A percentile compares a stretch with the other conserved stretches of the same genome.
These are phyloP conservation scores for Paraglomus occultum DNA, from an alignment of 192 early-diverging fungal genomes.

Conservation along the genomic window DNA sequence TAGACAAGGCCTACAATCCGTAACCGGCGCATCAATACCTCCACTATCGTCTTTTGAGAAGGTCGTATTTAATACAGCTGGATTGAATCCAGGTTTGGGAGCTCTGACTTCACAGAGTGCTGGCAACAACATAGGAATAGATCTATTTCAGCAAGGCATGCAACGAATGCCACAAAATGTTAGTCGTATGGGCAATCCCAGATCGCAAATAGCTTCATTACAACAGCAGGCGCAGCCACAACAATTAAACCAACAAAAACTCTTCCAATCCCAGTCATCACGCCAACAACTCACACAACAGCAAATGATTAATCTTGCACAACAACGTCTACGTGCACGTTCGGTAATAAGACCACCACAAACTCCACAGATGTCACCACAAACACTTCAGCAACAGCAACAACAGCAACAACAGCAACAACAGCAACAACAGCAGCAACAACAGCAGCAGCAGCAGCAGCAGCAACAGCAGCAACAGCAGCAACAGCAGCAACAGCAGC, in stretches of 20 bases:
- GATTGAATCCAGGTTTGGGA: background rate
- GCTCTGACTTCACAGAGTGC: constrained; percentile 10
- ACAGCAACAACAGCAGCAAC: constrained; percentile 8
- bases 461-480: background rate
- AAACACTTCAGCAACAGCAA: background rate
- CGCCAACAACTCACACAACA: too few species aligned
- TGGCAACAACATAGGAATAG: constrained; percentile 23
- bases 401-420: constrained; percentile 13
- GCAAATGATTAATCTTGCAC: too few species aligned
- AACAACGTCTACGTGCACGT: too few species aligned
- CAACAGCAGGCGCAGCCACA: background rate
- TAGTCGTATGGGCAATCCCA: background rate
- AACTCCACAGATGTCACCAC: too few species aligned
- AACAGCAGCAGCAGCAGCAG: background rate
- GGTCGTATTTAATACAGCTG: background rate
- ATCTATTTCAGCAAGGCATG: constrained; percentile 3
- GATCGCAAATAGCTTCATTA: background rate
- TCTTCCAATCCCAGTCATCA: too few species aligned
- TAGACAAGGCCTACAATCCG: constrained; percentile 4
- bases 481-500: too few species aligned
- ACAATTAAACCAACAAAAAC: too few species aligned
- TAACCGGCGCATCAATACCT: background rate
- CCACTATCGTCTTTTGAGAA: constrained; percentile 1
- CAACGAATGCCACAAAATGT: background rate
- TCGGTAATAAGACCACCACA: too few species aligned